Conservation (phyloP, 2,329 filamentous ascomycete species). For the Paecilomyces dactylethromorphus region DNA sequence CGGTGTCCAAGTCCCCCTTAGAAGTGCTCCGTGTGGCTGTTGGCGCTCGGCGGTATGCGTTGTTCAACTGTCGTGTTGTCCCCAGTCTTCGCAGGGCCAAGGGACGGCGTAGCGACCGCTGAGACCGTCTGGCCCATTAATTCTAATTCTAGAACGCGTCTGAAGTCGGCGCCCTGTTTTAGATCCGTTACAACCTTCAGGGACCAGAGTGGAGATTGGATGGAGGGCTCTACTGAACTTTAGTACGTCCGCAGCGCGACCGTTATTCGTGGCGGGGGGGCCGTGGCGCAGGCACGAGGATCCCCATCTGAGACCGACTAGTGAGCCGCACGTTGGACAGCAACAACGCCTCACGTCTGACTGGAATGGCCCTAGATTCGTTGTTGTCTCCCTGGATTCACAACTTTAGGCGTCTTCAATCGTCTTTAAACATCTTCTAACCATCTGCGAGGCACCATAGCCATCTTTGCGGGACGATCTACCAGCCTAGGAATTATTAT, state of each 20-base stretch:
- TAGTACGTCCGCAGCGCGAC: background rate
- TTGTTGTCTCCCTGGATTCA: background rate
- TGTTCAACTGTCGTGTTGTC: too few relatives aligned
- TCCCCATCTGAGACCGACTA: background rate
- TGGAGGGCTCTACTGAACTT: background rate
- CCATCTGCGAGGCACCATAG: background rate
- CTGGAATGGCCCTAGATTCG: background rate
- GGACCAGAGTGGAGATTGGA: conserved; percentile 1
- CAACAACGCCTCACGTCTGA: background rate
- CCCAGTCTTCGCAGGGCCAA: too few relatives aligned
- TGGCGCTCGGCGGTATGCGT: too few relatives aligned
- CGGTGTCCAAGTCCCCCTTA: too few relatives aligned
- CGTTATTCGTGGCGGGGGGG: background rate
- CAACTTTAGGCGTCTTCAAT: background rate
- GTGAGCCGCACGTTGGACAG: background rate
- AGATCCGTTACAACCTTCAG: background rate
- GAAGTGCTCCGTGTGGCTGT: too few relatives aligned
- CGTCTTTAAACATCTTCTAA: background rate
- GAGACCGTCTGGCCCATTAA: background rate
- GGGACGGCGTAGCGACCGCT: background rate
- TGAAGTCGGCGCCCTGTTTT: background rate
- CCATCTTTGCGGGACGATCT: background rate
- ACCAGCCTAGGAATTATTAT: background rate
- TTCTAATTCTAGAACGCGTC: background rate
- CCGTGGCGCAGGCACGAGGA: background rate